Percentiles rank a stretch among this genome's conserved stretches.
Evolutionary conservation across 2,329 filamentous ascomycete species (phyloP).

Genomic region (Colletotrichum endophyticum): DNA sequence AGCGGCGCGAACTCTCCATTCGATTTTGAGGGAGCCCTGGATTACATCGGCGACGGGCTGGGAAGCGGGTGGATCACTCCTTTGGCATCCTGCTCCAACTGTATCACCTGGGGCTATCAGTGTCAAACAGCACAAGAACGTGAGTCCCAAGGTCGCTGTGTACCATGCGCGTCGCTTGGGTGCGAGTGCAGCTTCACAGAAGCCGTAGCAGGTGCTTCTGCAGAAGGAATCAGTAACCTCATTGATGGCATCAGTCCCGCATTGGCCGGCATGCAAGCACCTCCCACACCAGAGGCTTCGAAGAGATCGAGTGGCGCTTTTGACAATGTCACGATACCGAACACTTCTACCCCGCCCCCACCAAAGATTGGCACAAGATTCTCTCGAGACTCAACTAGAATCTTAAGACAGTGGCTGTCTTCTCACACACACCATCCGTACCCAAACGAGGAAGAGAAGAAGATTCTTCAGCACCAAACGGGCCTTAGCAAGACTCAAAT

Average conservation of each 20-base stretch:
- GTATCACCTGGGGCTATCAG: slow-evolving; percentile 11
- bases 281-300: neutral
- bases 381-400: slow-evolving; percentile 22
- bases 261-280: neutral
- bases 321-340: neutral
- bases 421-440: slow-evolving; percentile 8
- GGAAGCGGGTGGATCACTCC: neutral
- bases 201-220: neutral
- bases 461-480: neutral
- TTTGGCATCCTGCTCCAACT: neutral
- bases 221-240: neutral
- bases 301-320: neutral
- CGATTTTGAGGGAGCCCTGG: neutral
- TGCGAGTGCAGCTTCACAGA: slow-evolving; percentile 4
- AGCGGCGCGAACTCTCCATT: neutral
- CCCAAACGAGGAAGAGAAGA: slow-evolving; percentile 11
- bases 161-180: slow-evolving; percentile 4
- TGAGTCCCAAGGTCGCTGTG: neutral
- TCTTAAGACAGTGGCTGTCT: slow-evolving; percentile 23
- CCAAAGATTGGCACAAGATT: slow-evolving; percentile 28
- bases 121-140: neutral
- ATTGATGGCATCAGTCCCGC: neutral
- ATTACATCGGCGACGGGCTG: neutral
- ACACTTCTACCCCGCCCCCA: neutral
- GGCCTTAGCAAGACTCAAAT: slow-evolving; percentile 18